Percentiles rank a stretch among this genome's conserved stretches.
phyloP scores from a whole-genome alignment of 2,329 filamentous ascomycete genomes.

The Tolypocladium pustulatum region DNA sequence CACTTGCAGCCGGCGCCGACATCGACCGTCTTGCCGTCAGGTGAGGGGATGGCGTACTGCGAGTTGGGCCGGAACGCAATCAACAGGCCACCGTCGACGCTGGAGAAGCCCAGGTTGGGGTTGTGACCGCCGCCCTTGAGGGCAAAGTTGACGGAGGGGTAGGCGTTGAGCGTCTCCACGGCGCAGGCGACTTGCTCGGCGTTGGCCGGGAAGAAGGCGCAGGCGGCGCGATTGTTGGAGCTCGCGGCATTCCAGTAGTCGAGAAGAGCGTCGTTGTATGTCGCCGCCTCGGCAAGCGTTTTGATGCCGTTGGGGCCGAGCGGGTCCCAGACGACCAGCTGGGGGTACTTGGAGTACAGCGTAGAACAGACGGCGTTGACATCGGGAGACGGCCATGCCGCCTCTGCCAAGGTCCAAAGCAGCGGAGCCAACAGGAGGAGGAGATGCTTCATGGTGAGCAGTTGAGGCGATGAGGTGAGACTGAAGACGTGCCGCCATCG shows the following conservation, averaged over 20 bases:
- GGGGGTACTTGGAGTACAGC: slow-evolving; percentile 4
- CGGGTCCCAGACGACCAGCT: slow-evolving; percentile 8
- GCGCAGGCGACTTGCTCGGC: slow-evolving; percentile 40
- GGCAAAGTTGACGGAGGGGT: slow-evolving; percentile 36
- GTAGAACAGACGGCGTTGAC: slow-evolving; percentile 6
- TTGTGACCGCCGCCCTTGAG: slow-evolving; percentile 48
- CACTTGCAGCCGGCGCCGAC: slow-evolving; percentile 36
- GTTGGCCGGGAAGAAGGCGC: slow-evolving; percentile 35
- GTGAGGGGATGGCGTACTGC: slow-evolving; percentile 4
- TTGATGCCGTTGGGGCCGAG: neutral
- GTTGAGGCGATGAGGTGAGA: neutral
- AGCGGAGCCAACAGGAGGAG: neutral
- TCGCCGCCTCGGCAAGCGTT: neutral
- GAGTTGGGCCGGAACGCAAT: slow-evolving; percentile 17
- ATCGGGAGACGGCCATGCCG: neutral
- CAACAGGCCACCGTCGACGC: slow-evolving; percentile 34
- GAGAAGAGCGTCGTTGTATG: slow-evolving; percentile 5
- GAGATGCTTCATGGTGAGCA: neutral
- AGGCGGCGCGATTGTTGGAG: slow-evolving; percentile 15
- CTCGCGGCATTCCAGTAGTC: slow-evolving; percentile 10
- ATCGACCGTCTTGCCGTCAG: slow-evolving; percentile 25
- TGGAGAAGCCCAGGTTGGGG: slow-evolving; percentile 42
- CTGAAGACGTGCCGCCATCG: neutral
- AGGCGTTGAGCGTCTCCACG: slow-evolving; percentile 36
- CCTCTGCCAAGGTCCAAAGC: neutral